A percentile compares a stretch with the other conserved stretches of the same genome.
These are phyloP conservation scores for Colletotrichum endophyticum DNA, from an alignment of 2,329 filamentous ascomycete species.

Conservation along the genomic window DNA sequence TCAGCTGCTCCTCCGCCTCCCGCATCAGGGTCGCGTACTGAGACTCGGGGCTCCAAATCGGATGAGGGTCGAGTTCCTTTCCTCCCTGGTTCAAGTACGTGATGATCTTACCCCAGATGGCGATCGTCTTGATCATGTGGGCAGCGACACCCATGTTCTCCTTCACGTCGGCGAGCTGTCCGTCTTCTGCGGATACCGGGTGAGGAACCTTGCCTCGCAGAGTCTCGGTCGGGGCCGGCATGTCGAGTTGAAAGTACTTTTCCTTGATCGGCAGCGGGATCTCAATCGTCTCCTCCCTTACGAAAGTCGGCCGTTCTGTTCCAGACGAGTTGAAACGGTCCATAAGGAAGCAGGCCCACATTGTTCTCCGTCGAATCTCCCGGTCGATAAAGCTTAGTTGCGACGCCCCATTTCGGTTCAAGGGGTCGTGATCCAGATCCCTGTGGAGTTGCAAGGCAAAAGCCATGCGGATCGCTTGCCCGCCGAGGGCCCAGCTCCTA, in stretches of 20 bases:
- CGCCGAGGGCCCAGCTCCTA: conserved; percentile 93
- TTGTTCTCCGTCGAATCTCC: conserved; percentile 89
- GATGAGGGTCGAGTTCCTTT: conserved; percentile 75
- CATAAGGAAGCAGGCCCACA: conserved; percentile 99
- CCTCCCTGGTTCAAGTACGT: conserved; percentile 91
- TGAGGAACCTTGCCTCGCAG: conserved; percentile 74
- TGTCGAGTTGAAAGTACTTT: conserved; percentile 87
- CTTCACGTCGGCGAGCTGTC: conserved; percentile 67
- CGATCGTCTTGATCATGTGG: conserved; percentile 84
- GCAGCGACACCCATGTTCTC: conserved; percentile 95
- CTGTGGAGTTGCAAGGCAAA: conserved; percentile 93
- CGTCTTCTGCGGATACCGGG: conserved; percentile 65
- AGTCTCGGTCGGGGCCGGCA: conserved; percentile 85
- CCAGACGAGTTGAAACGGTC: conserved; percentile 97
- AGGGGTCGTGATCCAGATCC: conserved; percentile 83
- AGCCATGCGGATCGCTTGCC: conserved; percentile 95
- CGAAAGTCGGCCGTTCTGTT: conserved; percentile 88
- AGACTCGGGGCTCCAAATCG: conserved; percentile 85
- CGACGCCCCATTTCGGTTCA: conserved; percentile 63
- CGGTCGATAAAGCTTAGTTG: conserved; percentile 89
- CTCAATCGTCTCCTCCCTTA: conserved; percentile 86
- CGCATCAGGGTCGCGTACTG: conserved; percentile 73
- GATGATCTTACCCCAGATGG: conserved; percentile 89
- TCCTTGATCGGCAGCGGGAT: conserved; percentile 93
- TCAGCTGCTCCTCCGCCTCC: conserved; percentile 73